Evolutionary conservation across 352 stramenopile species (phyloP).

Genomic region (Phytophthora macrochlamydospora): DNA sequence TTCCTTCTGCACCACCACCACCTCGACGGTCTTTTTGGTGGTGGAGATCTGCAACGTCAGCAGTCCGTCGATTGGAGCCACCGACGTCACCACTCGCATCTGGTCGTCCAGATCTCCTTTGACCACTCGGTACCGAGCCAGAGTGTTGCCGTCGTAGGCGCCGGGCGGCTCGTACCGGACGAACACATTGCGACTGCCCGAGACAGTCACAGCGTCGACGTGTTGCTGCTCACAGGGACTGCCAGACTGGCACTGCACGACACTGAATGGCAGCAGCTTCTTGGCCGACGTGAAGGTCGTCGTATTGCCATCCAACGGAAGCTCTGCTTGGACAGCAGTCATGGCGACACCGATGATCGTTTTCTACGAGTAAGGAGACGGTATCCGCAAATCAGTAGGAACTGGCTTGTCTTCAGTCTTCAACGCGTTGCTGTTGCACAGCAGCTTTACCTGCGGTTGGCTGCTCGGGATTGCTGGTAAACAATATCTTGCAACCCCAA

Average conservation of each 20-base stretch:
- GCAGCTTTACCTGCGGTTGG: too few species aligned
- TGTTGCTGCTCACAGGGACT: conserved; percentile 22
- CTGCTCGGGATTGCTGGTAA: too few species aligned
- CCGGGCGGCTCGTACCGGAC: conserved; percentile 17
- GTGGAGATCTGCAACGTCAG: conserved; percentile 24
- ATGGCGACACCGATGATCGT: too few species aligned
- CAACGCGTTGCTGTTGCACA: too few species aligned
- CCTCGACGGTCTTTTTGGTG: conserved; percentile 20
- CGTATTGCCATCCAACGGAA: too few species aligned
- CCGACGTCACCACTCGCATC: conserved; percentile 9
- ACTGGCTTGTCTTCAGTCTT: too few species aligned
- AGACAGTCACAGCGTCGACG: conserved; percentile 24
- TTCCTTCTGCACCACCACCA: conserved; percentile 23
- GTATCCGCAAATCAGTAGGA: too few species aligned
- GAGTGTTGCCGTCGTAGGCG: not conserved
- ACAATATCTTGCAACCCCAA: too few species aligned
- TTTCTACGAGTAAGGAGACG: too few species aligned
- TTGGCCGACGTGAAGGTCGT: conserved; percentile 21
- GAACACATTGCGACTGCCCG: conserved; percentile 22
- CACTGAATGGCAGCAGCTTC: conserved; percentile 1
- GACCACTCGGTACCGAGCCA: conserved; percentile 14
- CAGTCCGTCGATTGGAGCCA: conserved; percentile 14
- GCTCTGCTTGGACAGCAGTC: too few species aligned
- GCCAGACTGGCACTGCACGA: conserved; percentile 21
- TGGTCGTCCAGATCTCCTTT: conserved; percentile 24